Conservation (phyloP, 352 stramenopile species). For the Phytophthora megakarya region DNA sequence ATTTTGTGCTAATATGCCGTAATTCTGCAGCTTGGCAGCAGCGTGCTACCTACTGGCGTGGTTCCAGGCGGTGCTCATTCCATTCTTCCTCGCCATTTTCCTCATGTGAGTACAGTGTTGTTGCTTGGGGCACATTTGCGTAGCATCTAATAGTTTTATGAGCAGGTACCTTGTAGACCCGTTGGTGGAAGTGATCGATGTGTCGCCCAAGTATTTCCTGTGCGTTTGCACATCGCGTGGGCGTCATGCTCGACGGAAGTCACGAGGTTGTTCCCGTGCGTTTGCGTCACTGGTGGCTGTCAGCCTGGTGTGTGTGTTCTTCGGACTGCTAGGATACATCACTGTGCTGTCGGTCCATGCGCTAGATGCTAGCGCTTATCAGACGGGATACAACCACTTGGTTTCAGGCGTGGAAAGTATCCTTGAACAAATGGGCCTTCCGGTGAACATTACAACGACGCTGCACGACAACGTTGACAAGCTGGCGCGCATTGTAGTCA, state of each 20-base stretch:
- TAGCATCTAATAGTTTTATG: neutral
- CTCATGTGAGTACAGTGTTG: slow-evolving; percentile 61
- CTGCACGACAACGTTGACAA: slow-evolving; percentile 92
- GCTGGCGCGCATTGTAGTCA: slow-evolving; percentile 81
- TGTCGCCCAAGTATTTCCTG: slow-evolving; percentile 87
- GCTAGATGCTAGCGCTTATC: slow-evolving; percentile 80
- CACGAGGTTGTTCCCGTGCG: slow-evolving; percentile 79
- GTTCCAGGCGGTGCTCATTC: slow-evolving; percentile 85
- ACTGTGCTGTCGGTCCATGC: slow-evolving; percentile 87
- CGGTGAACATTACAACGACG: slow-evolving; percentile 89
- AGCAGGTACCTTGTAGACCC: slow-evolving; percentile 82
- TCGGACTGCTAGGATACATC: slow-evolving; percentile 86
- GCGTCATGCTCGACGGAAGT: slow-evolving; percentile 74
- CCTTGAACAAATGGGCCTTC: slow-evolving; percentile 73
- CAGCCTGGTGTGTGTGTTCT: slow-evolving; percentile 87
- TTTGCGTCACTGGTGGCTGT: slow-evolving; percentile 85
- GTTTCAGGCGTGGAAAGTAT: slow-evolving; percentile 69
- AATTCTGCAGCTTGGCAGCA: slow-evolving; percentile 59
- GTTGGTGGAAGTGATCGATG: slow-evolving; percentile 87
- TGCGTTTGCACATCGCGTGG: slow-evolving; percentile 84
- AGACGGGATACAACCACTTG: slow-evolving; percentile 81
- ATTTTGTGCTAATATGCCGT: slow-evolving; percentile 4
- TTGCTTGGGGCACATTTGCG: neutral
- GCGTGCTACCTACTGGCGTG: slow-evolving; percentile 83
- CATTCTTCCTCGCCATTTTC: slow-evolving; percentile 90